Evolutionary conservation across 305 asterid genomes (phyloP).

Genomic region (Coffea humblotiana): DNA sequence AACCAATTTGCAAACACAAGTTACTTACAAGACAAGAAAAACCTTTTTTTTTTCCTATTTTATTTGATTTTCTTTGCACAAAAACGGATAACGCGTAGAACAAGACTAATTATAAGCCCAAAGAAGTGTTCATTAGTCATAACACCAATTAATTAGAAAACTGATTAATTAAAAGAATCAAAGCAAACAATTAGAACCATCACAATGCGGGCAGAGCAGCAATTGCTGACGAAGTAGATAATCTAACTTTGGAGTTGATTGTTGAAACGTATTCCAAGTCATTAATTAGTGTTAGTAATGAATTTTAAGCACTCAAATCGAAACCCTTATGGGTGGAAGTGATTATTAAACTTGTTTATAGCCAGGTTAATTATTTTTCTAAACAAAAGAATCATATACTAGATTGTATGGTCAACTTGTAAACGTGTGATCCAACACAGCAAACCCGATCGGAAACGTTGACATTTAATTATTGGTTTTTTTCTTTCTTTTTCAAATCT

Average conservation of each 20-base stretch:
- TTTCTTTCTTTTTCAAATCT: background rate
- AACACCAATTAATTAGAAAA: background rate
- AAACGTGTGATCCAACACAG: constrained; percentile 15
- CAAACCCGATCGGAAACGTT: constrained; percentile 14
- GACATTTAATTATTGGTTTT: constrained; percentile 15
- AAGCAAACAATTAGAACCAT: background rate
- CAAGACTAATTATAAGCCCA: background rate
- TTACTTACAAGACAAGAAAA: too few species aligned
- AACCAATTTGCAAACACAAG: background rate
- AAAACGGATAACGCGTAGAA: too few species aligned
- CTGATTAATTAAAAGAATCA: too few species aligned
- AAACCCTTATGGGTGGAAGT: background rate
- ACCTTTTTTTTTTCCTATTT: too few species aligned
- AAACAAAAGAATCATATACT: background rate
- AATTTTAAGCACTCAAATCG: background rate
- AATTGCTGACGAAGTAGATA: background rate
- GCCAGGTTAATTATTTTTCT: background rate
- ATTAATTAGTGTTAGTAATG: background rate
- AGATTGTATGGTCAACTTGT: constrained; percentile 4
- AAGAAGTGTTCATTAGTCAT: background rate
- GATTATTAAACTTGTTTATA: background rate
- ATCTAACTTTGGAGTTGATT: background rate
- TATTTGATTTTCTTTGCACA: too few species aligned
- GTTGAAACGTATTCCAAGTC: background rate
- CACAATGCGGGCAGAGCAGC: background rate